These are phyloP conservation scores for Haplographium delicatum DNA, from an alignment of 495 filamentous ascomycete genomes.

Conservation along the genomic window DNA sequence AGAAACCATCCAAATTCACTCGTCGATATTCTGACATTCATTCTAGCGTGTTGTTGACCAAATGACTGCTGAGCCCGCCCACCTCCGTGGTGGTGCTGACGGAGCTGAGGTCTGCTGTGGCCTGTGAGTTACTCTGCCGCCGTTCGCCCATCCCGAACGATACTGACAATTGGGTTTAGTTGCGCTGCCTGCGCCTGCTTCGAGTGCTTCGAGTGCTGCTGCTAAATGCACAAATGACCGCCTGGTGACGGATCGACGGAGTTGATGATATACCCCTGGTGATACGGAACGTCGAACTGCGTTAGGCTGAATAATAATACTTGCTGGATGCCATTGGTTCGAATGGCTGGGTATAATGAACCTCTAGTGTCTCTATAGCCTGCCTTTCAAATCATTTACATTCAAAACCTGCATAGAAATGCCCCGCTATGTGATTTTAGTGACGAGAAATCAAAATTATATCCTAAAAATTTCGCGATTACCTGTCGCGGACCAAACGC, in stretches of 20 bases:
- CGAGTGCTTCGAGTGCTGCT: slow-evolving; percentile 26
- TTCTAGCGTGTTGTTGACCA: slow-evolving; percentile 18
- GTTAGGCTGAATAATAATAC: neutral
- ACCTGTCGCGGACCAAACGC: no score
- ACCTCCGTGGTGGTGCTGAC: slow-evolving; percentile 26
- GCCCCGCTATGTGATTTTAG: no score
- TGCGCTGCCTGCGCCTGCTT: slow-evolving; percentile 26
- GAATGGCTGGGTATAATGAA: no score
- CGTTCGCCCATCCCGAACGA: neutral
- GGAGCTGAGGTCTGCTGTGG: slow-evolving; percentile 23
- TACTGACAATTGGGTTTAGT: slow-evolving; percentile 5
- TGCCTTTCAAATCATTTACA: no score
- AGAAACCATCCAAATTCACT: neutral
- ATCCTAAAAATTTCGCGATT: no score
- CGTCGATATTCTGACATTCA: neutral
- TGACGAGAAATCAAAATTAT: no score
- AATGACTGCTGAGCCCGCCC: slow-evolving; percentile 26
- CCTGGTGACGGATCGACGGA: neutral
- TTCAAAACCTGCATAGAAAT: no score
- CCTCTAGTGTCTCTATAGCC: no score
- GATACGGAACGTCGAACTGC: neutral
- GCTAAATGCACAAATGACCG: slow-evolving; percentile 13
- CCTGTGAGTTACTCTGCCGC: slow-evolving; percentile 13
- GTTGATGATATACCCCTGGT: neutral
- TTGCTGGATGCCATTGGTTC: no score